Evolutionary conservation across 257 asterid genomes (phyloP).

Genomic region (Nicotiana undulata): DNA sequence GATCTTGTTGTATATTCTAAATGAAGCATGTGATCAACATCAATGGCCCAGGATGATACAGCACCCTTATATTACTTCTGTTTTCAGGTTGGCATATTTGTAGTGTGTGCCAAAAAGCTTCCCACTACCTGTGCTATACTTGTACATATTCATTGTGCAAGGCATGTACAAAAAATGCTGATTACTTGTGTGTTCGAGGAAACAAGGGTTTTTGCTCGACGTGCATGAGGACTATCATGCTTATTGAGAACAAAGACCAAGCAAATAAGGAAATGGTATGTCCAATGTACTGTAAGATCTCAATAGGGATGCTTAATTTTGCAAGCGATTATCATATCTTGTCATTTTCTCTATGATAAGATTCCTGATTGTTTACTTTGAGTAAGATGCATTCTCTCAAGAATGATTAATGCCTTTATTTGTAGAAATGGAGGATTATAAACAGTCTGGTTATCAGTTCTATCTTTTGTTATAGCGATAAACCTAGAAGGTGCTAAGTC

Average conservation of each 20-base stretch:
- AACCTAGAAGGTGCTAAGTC: neutral
- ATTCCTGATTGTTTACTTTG: neutral
- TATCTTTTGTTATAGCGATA: neutral
- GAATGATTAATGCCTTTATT: neutral
- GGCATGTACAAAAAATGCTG: constrained; percentile 64
- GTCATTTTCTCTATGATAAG: neutral
- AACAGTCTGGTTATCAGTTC: neutral
- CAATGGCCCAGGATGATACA: neutral
- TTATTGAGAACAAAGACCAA: constrained; percentile 73
- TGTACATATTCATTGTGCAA: constrained; percentile 96
- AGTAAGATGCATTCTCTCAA: neutral
- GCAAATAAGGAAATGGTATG: constrained; percentile 68
- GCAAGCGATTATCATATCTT: neutral
- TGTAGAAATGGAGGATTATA: neutral
- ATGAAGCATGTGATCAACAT: neutral
- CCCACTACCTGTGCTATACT: constrained; percentile 82
- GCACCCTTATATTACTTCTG: constrained; percentile 11
- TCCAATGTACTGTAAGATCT: neutral
- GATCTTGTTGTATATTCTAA: neutral
- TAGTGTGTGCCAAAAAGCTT: constrained; percentile 66
- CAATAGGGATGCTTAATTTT: neutral
- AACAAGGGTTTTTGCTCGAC: constrained; percentile 87
- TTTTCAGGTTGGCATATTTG: constrained; percentile 99
- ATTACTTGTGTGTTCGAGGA: constrained; percentile 61
- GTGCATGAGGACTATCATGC: constrained; percentile 86